These are phyloP conservation scores for Schizophyllum amplum DNA, from an alignment of 1,284 basidiomycete genomes.

Conservation along the genomic window DNA sequence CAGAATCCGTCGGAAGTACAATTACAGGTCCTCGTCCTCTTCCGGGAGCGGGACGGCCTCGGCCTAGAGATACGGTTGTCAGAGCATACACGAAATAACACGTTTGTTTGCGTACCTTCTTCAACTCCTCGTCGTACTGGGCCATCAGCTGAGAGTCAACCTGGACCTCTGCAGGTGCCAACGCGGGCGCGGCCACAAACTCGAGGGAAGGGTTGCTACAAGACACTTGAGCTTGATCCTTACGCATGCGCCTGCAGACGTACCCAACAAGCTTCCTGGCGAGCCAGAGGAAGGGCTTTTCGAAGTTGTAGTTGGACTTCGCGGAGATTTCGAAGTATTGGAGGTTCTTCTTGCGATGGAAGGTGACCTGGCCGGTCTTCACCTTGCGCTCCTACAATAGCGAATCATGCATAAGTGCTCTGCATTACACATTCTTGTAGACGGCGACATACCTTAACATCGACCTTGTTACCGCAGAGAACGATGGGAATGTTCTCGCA, in stretches of 20 bases:
- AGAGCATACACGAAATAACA: background rate
- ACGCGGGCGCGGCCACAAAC: conserved; percentile 94
- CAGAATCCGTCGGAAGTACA: background rate
- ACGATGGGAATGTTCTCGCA: conserved; percentile 99
- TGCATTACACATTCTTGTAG: background rate
- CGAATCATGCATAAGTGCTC: conserved; percentile 6
- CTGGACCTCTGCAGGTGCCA: conserved; percentile 89
- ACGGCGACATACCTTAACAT: conserved; percentile 94
- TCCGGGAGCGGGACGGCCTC: conserved; percentile 71
- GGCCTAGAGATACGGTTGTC: conserved; percentile 35
- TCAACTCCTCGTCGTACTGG: conserved; percentile 80
- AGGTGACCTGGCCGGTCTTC: conserved; percentile 97
- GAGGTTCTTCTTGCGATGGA: conserved; percentile 99
- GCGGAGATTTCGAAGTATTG: conserved; percentile 99
- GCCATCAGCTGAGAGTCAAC: conserved; percentile 80
- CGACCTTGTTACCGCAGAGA: conserved; percentile 99
- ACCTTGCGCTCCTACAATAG: conserved; percentile 91
- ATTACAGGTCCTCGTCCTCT: conserved; percentile 68
- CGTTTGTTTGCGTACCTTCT: conserved; percentile 39
- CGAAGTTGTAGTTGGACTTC: conserved; percentile 99
- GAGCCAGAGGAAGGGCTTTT: conserved; percentile 99
- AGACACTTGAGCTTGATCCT: background rate
- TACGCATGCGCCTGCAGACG: conserved; percentile 21
- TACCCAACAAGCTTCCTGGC: conserved; percentile 97
- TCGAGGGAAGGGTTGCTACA: conserved; percentile 81